Evolutionary conservation across 129 eudicot genomes (phyloP).

Genomic region (Daucus carota): DH1_v3.0 NC_030386.2:25718501-25719000

Average conservation of each 20-base stretch:
- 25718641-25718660: constrained; percentile 40
- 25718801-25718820: constrained; percentile 2
- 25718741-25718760: constrained; percentile 3
- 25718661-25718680: constrained; percentile 14
- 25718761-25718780: not conserved
- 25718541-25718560: constrained; percentile 27
- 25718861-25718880: not conserved
- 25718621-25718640: constrained; percentile 25
- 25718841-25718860: not conserved
- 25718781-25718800: constrained; percentile 20
- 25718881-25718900: not conserved
- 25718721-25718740: constrained; percentile 3
- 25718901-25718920: constrained; percentile 32
- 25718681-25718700: constrained; percentile 17
- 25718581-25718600: constrained; percentile 18
- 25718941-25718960: constrained; percentile 1
- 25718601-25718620: constrained; percentile 23
- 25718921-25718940: not conserved
- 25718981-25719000: constrained; percentile 5
- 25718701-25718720: constrained; percentile 8
- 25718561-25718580: constrained; percentile 31
- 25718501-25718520: constrained; percentile 86
- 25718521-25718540: constrained; percentile 52
- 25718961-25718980: not conserved
- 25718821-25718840: not conserved